phyloP scores from a whole-genome alignment of 352 stramenopile species.

The Pythium apleroticum region DNA sequence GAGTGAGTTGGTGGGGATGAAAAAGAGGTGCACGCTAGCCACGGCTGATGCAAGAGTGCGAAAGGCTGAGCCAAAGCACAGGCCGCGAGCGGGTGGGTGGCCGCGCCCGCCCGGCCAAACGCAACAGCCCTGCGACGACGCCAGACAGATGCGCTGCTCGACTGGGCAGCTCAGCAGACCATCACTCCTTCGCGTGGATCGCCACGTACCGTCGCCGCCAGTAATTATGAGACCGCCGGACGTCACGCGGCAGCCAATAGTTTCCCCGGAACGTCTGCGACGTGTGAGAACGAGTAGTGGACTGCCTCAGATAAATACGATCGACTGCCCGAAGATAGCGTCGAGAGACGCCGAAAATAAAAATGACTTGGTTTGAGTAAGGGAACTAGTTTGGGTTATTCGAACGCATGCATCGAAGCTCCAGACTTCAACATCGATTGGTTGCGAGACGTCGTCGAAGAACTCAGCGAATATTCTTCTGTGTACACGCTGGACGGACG shows the following conservation, averaged over 20 bases:
- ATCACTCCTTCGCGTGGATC: conserved; percentile 2
- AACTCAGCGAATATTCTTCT: conserved; percentile 1
- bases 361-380: not conserved
- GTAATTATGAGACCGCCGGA: conserved; percentile 7
- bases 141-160: not conserved
- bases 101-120: conserved; percentile 3
- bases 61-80: not conserved
- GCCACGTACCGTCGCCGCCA: not conserved
- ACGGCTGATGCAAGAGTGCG: conserved; percentile 3
- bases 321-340: not conserved
- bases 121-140: not conserved
- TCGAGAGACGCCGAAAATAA: not conserved
- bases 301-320: conserved; percentile 1
- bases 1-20: conserved; percentile 6
- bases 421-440: conserved; percentile 16
- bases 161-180: not conserved
- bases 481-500: not conserved
- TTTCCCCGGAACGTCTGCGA: not conserved
- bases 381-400: conserved; percentile 17
- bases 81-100: not conserved
- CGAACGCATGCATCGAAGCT: conserved; percentile 17
- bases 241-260: conserved; percentile 3
- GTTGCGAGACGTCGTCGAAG: conserved; percentile 3
- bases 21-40: conserved; percentile 1
- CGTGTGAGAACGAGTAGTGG: not conserved